Evolutionary conservation across 352 stramenopile genomes (phyloP).

Genomic region (Blastocystis hominis): DNA sequence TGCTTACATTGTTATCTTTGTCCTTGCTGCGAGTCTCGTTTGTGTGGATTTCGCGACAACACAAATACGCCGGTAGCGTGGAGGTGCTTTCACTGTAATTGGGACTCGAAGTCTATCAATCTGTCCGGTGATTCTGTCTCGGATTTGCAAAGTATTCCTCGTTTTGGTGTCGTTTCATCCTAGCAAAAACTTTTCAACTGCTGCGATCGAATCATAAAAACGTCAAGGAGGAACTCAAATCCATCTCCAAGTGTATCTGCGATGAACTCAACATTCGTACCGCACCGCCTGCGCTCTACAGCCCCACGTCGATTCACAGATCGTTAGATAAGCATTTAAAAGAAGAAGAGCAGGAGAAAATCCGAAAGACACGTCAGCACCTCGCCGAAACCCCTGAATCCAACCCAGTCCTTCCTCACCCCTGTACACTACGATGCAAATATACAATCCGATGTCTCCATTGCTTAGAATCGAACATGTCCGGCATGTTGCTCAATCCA

Average conservation of each 20-base stretch:
- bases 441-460: not conserved
- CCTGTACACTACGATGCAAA: not conserved
- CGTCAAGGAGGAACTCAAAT: not conserved
- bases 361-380: not conserved
- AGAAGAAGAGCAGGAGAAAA: not conserved
- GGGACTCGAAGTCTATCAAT: not conserved
- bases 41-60: not conserved
- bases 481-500: not conserved
- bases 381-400: not conserved
- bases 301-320: not conserved
- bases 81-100: constrained; percentile 18
- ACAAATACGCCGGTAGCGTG: not conserved
- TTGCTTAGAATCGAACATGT: not conserved
- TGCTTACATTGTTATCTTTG: constrained; percentile 5
- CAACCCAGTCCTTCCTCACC: not conserved
- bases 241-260: not conserved
- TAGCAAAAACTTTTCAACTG: not conserved
- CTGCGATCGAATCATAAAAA: not conserved
- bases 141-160: not conserved
- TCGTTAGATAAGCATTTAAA: not conserved
- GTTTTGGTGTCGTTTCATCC: no score
- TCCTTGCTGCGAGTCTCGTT: not conserved
- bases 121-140: not conserved
- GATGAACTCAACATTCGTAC: not conserved
- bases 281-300: not conserved